Evolutionary conservation across 2,329 filamentous ascomycete species (phyloP).

Genomic region (Aspergillus novoparasiticus): DNA sequence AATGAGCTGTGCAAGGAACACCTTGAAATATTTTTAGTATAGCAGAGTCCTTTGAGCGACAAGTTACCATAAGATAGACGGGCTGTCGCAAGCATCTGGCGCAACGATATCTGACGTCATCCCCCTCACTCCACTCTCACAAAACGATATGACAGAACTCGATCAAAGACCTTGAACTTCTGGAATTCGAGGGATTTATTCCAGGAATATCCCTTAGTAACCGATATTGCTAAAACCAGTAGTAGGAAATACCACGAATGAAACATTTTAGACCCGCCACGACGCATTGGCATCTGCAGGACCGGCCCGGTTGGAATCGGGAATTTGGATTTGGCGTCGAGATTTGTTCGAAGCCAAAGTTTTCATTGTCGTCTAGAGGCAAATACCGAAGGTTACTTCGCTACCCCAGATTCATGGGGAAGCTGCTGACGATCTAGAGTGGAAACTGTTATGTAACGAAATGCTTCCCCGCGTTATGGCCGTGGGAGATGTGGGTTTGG

Average conservation of each 20-base stretch:
- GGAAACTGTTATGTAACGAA: slow-evolving; percentile 36
- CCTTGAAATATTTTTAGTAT: neutral
- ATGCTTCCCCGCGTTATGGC: slow-evolving; percentile 30
- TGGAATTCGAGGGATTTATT: neutral
- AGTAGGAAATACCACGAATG: neutral
- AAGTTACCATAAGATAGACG: neutral
- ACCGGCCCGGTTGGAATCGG: slow-evolving; percentile 6
- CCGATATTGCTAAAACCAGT: neutral
- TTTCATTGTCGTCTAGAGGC: neutral
- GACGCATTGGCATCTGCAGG: neutral
- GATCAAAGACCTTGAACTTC: neutral
- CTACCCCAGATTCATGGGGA: slow-evolving; percentile 22
- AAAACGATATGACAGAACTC: neutral
- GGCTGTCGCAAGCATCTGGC: neutral
- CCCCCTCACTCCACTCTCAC: neutral
- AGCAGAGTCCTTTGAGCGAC: neutral
- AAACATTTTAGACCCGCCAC: neutral
- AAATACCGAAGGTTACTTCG: slow-evolving; percentile 1
- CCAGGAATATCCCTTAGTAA: neutral
- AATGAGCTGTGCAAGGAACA: neutral
- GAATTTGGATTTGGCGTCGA: neutral
- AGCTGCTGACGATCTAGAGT: slow-evolving; percentile 27
- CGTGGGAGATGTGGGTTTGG: slow-evolving; percentile 6
- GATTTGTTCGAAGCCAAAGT: neutral
- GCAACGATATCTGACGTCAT: neutral